phyloP scores from a whole-genome alignment of 305 asterid species.

The Solanum hybrid region DNA sequence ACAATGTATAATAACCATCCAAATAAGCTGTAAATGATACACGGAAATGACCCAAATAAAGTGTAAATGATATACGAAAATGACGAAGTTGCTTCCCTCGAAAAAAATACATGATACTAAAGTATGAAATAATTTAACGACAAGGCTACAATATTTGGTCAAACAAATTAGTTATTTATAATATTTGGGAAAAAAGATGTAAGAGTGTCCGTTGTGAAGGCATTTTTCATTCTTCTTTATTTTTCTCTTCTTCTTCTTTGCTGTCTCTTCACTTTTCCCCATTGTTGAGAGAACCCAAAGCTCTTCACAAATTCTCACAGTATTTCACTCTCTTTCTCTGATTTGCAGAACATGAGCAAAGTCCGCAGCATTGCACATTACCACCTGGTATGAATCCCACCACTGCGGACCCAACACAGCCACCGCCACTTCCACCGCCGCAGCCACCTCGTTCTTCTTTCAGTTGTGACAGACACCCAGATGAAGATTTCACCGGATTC shows the following conservation, averaged over 20 bases:
- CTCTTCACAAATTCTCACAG: not conserved
- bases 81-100: not conserved
- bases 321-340: not conserved
- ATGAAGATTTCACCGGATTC: conserved; percentile 79
- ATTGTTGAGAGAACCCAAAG: not conserved
- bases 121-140: not conserved
- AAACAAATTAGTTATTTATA: not conserved
- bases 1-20: not conserved
- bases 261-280: conserved; percentile 11
- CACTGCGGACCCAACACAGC: conserved; percentile 32
- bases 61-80: not conserved
- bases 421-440: conserved; percentile 70
- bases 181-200: not conserved
- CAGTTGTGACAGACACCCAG: conserved; percentile 89
- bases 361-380: conserved; percentile 28
- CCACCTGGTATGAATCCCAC: conserved; percentile 74
- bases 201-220: not conserved
- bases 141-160: not conserved
- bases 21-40: not conserved
- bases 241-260: conserved; percentile 10
- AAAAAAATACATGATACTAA: not conserved
- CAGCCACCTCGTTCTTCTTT: conserved; percentile 91
- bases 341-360: conserved; percentile 37
- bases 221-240: not conserved
- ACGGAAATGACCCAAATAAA: not conserved